These are phyloP conservation scores for Pyrenophora teres DNA, from an alignment of 2,329 filamentous ascomycete species.

Conservation along the genomic window DNA sequence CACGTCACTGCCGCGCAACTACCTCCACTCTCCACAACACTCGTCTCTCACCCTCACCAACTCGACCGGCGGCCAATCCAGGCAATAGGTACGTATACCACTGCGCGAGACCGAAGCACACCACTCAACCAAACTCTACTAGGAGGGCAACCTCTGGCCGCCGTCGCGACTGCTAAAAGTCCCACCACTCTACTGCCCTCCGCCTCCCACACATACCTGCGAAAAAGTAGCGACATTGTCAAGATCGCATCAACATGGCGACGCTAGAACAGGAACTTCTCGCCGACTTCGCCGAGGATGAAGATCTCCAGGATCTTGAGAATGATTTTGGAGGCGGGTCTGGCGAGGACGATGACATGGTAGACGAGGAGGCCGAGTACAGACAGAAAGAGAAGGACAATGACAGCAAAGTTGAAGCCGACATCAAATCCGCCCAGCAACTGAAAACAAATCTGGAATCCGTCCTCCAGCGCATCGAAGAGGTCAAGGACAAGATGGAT, in stretches of 20 bases:
- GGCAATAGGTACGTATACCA: conserved; percentile 30
- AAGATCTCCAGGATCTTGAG: conserved; percentile 43
- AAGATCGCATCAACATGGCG: conserved; percentile 61
- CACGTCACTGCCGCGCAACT: conserved; percentile 19
- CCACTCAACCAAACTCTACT: conserved; percentile 25
- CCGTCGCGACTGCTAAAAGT: conserved; percentile 16
- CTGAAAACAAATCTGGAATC: conserved; percentile 83
- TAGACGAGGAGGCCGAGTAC: conserved; percentile 63
- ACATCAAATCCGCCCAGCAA: conserved; percentile 77
- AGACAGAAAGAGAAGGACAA: conserved; percentile 60
- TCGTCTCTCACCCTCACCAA: conserved; percentile 2
- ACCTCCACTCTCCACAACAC: conserved; percentile 7
- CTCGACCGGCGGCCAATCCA: conserved; percentile 17
- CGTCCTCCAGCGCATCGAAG: conserved; percentile 67
- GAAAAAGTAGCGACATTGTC: neutral
- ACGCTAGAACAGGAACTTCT: conserved; percentile 91
- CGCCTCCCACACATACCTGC: no score
- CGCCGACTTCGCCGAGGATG: conserved; percentile 85
- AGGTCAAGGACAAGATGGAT: conserved; percentile 68
- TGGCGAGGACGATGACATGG: conserved; percentile 64
- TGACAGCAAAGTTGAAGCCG: conserved; percentile 69
- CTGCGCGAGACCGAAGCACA: conserved; percentile 15
- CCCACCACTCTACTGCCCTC: neutral
- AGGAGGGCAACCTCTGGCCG: conserved; percentile 33
- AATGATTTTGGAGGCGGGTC: conserved; percentile 46